These are phyloP conservation scores for Aspergillus sp. DNA, from an alignment of 2,329 filamentous ascomycete genomes.

Conservation along the genomic window DNA sequence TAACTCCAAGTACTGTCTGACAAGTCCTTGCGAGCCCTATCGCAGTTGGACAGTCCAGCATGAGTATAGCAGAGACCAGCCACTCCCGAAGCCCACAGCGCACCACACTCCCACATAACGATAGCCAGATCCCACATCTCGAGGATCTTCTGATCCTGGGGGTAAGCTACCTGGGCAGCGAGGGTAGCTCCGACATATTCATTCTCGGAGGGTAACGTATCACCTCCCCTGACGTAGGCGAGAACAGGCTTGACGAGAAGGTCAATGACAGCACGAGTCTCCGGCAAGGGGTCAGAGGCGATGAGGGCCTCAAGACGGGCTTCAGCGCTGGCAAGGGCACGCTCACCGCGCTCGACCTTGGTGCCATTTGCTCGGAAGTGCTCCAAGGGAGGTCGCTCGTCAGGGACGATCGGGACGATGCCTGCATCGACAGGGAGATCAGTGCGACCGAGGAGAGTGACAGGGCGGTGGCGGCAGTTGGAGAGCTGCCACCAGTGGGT, in stretches of 20 bases:
- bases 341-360: background rate
- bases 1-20: background rate
- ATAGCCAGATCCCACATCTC: background rate
- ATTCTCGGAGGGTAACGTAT: background rate
- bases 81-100: background rate
- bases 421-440: background rate
- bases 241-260: background rate
- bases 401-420: background rate
- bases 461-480: slow-evolving; percentile 1
- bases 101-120: background rate
- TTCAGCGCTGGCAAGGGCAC: background rate
- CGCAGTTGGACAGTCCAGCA: background rate
- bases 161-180: background rate
- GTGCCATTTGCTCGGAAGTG: background rate
- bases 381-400: background rate
- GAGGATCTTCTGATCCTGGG: background rate
- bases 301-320: background rate
- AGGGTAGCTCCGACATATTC: background rate
- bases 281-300: background rate
- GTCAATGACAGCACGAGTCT: background rate
- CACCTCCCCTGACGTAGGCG: background rate
- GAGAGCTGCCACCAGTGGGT: slow-evolving; percentile 3
- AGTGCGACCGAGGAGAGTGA: slow-evolving; percentile 2
- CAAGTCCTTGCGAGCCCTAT: background rate
- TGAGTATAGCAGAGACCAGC: background rate